A percentile compares a stretch with the other conserved stretches of the same genome.
These are phyloP conservation scores for Penicillium sp. DNA, from an alignment of 2,329 filamentous ascomycete species.

Conservation along the genomic window DNA sequence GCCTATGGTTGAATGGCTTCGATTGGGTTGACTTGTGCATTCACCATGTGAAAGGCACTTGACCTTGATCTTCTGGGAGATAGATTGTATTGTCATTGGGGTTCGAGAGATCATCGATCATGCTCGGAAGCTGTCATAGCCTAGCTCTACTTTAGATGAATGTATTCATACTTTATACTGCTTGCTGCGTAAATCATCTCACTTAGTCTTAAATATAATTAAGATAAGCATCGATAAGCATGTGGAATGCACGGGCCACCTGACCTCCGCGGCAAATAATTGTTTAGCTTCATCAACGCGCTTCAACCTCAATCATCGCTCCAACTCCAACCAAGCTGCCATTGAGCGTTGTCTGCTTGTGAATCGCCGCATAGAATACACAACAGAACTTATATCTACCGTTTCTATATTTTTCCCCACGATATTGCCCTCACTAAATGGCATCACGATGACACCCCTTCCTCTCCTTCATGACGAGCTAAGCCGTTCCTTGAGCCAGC, in stretches of 20 bases:
- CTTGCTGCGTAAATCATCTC: background rate
- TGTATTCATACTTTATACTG: constrained; percentile 27
- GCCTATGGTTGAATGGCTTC: background rate
- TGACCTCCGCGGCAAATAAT: constrained; percentile 3
- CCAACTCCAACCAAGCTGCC: background rate
- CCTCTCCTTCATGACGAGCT: constrained; percentile 25
- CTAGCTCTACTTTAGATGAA: constrained; percentile 25
- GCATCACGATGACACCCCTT: constrained; percentile 18
- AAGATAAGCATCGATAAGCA: background rate
- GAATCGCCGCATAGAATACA: background rate
- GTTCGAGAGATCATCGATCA: background rate
- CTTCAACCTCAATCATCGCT: background rate
- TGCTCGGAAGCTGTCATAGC: constrained; percentile 2
- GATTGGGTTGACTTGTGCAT: background rate
- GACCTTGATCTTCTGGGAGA: background rate
- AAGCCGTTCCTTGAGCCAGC: constrained; percentile 30
- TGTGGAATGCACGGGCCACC: constrained; percentile 7
- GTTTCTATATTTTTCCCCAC: background rate
- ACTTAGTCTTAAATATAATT: too few relatives aligned
- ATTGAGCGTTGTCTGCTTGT: background rate
- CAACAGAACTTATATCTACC: background rate
- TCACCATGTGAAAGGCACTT: background rate
- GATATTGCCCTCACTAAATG: background rate
- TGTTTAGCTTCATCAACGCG: background rate
- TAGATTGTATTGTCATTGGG: constrained; percentile 5